These are phyloP conservation scores for Sporisorium sorghi DNA, from an alignment of 1,284 basidiomycete species.

Conservation along the genomic window DNA sequence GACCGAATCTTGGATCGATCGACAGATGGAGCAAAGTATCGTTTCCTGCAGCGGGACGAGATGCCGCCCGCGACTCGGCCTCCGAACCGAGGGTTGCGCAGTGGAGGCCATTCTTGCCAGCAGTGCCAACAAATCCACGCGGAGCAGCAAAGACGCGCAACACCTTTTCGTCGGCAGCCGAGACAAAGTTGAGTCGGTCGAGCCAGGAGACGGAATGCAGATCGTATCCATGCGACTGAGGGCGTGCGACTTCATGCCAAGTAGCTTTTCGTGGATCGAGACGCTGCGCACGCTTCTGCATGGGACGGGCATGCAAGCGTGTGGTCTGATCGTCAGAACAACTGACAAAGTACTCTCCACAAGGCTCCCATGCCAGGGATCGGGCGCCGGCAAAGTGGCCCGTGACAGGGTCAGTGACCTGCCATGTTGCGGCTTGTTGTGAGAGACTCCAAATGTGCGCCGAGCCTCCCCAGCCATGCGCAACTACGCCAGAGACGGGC, in stretches of 20 bases:
- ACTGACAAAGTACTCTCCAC: constrained; percentile 61
- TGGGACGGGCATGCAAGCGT: constrained; percentile 56
- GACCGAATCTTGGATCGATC: constrained; percentile 16
- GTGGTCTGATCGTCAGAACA: constrained; percentile 64
- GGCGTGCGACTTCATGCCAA: constrained; percentile 68
- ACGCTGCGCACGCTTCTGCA: constrained; percentile 17
- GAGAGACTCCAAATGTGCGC: constrained; percentile 56
- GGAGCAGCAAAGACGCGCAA: constrained; percentile 65
- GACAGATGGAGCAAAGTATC: constrained; percentile 23
- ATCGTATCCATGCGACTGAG: constrained; percentile 68
- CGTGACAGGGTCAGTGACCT: constrained; percentile 36
- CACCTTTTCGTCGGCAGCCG: constrained; percentile 68
- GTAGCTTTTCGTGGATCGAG: constrained; percentile 15
- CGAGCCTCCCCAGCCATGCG: constrained; percentile 66
- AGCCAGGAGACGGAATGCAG: constrained; percentile 61
- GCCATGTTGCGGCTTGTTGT: constrained; percentile 20
- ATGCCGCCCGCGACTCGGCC: constrained; percentile 32
- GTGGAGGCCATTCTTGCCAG: constrained; percentile 31
- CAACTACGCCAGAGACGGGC: constrained; percentile 44
- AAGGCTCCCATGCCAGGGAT: constrained; percentile 62
- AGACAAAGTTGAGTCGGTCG: constrained; percentile 62
- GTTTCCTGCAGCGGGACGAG: constrained; percentile 10
- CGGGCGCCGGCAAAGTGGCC: constrained; percentile 62
- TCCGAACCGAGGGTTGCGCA: constrained; percentile 44
- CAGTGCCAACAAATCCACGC: constrained; percentile 58